Base-by-base conservation (phyloP, 2,329 filamentous ascomycete genomes). In the Curvularia sp. region DNA sequence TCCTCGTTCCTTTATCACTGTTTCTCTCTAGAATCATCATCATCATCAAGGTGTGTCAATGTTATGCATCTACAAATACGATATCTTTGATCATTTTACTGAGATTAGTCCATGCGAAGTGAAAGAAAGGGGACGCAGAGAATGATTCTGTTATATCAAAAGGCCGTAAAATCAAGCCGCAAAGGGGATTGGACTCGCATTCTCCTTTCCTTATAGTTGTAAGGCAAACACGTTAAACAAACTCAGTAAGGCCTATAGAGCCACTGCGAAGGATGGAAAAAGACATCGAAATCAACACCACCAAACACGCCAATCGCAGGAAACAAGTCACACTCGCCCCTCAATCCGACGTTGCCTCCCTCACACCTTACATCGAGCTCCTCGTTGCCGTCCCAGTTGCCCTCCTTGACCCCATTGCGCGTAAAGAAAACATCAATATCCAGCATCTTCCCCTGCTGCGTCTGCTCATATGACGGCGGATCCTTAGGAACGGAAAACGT, bases 321-420 rank as follows among this genome's bases (percentile, higher is more conserved):
- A 68, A 86, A 88, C 56, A 93, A 63, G 73, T 94, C 91, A 66
- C 89, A 85, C 50, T 85, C 83, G 0, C 90, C 90, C 71, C 91
- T 88, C 48, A 94, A 76, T 0, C 91, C 91, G 4, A 78, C 82
- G 1, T 90, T 85, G 13, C 79, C 78, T 0, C 87, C 86, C 57
- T 86, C 75, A 67, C 89, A 87, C 68, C 85, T 77, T 64, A 85
- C 79, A 73, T 94, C 91, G 53, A 85, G 83, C 80, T 92, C 89
- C 79, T 93, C 90, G 66, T 92, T 87, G 46, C 93, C 73, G 73
- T 91, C 83, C 91, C 91, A 95, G 0, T 83, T 79, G 0, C 85
- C 88, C 0, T 78, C 81, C 61, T 80, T 79, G 53, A 70, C 73
- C 1, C 91, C 91, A 64, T 92, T 84, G 41, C 87, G 78, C 12